Evolutionary conservation across 2,329 filamentous ascomycete genomes (phyloP).

Genomic region (Phialophora expanda): DNA sequence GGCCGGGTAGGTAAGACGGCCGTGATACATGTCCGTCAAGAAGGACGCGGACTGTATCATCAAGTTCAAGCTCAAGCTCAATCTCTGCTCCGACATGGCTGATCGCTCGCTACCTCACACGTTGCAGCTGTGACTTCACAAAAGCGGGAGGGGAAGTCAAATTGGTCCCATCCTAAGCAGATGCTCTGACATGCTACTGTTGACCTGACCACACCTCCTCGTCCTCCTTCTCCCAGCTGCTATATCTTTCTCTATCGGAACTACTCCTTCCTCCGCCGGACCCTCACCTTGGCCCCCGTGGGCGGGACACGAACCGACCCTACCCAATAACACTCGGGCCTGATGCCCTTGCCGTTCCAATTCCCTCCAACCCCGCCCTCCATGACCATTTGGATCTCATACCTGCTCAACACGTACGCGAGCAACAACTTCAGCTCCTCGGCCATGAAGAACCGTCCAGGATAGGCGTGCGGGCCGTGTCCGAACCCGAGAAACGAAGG

Average conservation of each 20-base stretch:
- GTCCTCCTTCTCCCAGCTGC: not conserved
- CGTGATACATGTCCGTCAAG: too few relatives aligned
- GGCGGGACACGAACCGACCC: slow-evolving; percentile 29
- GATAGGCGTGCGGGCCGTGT: slow-evolving; percentile 44
- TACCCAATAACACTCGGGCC: slow-evolving; percentile 26
- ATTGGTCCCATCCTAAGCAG: too few relatives aligned
- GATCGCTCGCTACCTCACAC: too few relatives aligned
- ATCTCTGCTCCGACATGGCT: too few relatives aligned
- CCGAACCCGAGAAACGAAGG: slow-evolving; percentile 58
- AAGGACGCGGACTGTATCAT: too few relatives aligned
- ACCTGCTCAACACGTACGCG: slow-evolving; percentile 42
- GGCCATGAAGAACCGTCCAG: slow-evolving; percentile 42
- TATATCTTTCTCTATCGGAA: slow-evolving; percentile 1
- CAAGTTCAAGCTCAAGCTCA: too few relatives aligned
- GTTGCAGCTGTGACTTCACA: too few relatives aligned
- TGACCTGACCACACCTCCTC: not conserved
- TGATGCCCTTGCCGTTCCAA: slow-evolving; percentile 21
- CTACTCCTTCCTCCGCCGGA: slow-evolving; percentile 24
- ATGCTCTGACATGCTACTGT: too few relatives aligned
- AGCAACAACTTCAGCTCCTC: slow-evolving; percentile 41
- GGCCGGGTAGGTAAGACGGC: too few relatives aligned
- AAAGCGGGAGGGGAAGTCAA: too few relatives aligned
- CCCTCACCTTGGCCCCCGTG: slow-evolving; percentile 29
- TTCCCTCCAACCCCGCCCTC: slow-evolving; percentile 20
- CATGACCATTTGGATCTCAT: slow-evolving; percentile 39